Evolutionary conservation across 805 yeast genomes (phyloP), one percentile per base, ranked within the genome.

Genomic region (Ogataea methanolica): DNA sequence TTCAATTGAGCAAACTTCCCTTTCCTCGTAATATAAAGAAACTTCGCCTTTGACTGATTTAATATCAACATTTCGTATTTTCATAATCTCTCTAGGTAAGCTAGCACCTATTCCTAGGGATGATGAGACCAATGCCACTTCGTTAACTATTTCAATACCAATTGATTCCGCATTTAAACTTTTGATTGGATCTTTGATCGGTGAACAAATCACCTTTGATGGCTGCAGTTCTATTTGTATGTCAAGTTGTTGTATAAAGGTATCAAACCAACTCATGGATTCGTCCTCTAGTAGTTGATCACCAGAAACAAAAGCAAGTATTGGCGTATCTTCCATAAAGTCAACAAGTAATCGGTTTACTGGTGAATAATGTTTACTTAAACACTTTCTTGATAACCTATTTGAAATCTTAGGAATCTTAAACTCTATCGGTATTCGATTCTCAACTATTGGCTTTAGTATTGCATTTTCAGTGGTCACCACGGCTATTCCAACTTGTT

Each of bases 381-480:
- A 47, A 39, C 59, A 55, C 17, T 33, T 29, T 3, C 23, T 33
- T 5, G 46, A 21, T 29, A 55, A 39, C 2, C 41, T 34, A 2
- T 44, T 19, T 12, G 49, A 43, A 15, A 55, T 37, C 6, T 33
- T 33, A 8, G 57, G 56, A 6, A 55, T 36, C 2, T 16, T 22
- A 33, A 50, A 51, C 3, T 36, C 15, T 2, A 48, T 33, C 8
- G 49, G 38, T 21, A 49, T 35, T 33, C 26, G 17, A 29, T n/a
- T n/a, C 14, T 36, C 35, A 14, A 15, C 21, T 14, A 33, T 3
- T 36, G 45, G 29, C 4, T 4, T 16, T 9, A 36, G 3, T n/a
- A 16, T 21, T 26, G 33, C 12, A 2, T 14, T 39, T 12, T 19
- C 44, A 22, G n/a, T 47, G 14, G 36, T 21, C 15, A 44, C 12